Base-by-base conservation (phyloP, 257 asterid species). In the Penstemon barbatus region DNA sequence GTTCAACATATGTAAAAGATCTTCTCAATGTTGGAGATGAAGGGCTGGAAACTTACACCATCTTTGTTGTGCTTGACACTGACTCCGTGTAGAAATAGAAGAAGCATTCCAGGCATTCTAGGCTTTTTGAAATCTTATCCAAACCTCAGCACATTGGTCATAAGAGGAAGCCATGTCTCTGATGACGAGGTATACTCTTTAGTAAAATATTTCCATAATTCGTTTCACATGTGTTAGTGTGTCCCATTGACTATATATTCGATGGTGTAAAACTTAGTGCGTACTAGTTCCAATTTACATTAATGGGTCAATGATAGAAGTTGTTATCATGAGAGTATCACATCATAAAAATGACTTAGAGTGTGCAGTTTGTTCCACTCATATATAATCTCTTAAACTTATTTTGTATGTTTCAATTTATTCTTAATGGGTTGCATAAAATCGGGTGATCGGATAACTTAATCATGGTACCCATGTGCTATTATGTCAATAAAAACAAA, bases 101-200 rank as follows among this genome's bases (percentile, higher is more conserved):
- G 6, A 13, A 56, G 62, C 61, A 54, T 69, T 39, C 43, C 71
- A 45, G 61, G 63, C 19, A 70, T 50, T 7, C 5, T 61, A 6
- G 6, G 49, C 43, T 37, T 76, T 59, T 66, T 76, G 46, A 45
- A 59, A 60, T 64, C 66, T 60, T 76, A 76, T 12, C 76, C 73
- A 44, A 12, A 59, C 36, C 60, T 71, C 8, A 33, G 65, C 66
- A 70, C 25, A 6, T 52, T 76, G 61, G 25, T 52, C 70, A 18
- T 76, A 44, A 19, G n/a, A 0, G 61, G 57, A 25, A 15, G 39
- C 1, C 1, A 3, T 15, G 9, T 11, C 40, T 6, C 4, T 6
- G 0, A 50, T 13, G 13, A 25, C 33, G 2, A 10, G 63, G 75
- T 71, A 49, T 15, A 6, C 5, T 49, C 3, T 2, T 10, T 8